Base-by-base conservation (phyloP, 108 stramenopile genomes). In the Nitzschia inconspicua region DNA sequence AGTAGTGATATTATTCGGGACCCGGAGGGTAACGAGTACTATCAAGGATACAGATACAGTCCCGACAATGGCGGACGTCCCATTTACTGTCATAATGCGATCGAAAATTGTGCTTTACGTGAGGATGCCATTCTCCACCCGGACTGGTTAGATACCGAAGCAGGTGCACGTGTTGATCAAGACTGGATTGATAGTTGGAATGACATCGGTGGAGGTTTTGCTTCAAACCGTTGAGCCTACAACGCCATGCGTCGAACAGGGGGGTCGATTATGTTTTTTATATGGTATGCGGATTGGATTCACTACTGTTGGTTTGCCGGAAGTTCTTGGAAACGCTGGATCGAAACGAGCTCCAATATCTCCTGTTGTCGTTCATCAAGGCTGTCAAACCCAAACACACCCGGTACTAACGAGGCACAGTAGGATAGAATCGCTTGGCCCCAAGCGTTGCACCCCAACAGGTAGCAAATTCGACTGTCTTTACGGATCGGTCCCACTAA, bases 381-480 rank as follows among this genome's bases (percentile, higher is more conserved):
- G 10, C 35, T 18, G 11, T 19, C 14, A 34, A 37, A 75, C 9
- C 62, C 67, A 51, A 75, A 41, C 25, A 75, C 20, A 9, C 61
- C 67, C 13, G 73, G 73, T 24, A 69, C 56, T 23, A 75, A 48
- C 13, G 67, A 68, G 43, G 57, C 57, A 20, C 46, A 62, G 22
- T 64, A 75, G n/a, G 73, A 75, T 14, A 75, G 31, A 32, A 69
- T 51, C 4, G 73, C 49, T 54, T 75, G 73, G 44, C 73, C 73
- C 66, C 73, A 68, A 4, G 73, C 73, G 32, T 75, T 75, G 67
- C 73, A 75, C 29, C 73, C 73, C 4, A 75, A 25, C 7, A 75
- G 44, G 51, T 63, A 75, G 28, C 73, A 75, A 20, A 75, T 48
- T 18, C 25, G 14, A 58, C 44, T 60, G 16, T 47, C 44, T 8